Percentiles rank a stretch among this genome's conserved stretches.
These are phyloP conservation scores for Dothiorella sarmentorum DNA, from an alignment of 2,329 filamentous ascomycete species.

Conservation along the genomic window DNA sequence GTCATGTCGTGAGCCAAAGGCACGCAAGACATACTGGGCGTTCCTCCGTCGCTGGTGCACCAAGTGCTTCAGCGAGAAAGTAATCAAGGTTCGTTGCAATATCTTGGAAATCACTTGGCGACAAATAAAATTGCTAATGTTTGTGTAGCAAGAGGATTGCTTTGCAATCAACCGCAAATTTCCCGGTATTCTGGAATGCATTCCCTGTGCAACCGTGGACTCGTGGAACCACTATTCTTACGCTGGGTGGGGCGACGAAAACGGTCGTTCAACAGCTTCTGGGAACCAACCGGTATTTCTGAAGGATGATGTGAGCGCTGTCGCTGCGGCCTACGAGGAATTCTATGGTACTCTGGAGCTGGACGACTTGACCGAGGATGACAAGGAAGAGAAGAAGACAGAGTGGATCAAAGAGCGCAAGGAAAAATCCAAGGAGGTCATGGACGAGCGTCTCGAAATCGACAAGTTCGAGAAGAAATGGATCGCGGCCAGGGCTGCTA, in stretches of 20 bases:
- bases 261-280: conserved; percentile 31
- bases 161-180: conserved; percentile 25
- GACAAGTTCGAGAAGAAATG: conserved; percentile 36
- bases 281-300: conserved; percentile 15
- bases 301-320: conserved; percentile 12
- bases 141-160: conserved; percentile 30
- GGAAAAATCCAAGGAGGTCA: conserved; percentile 1
- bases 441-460: conserved; percentile 34
- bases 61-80: conserved; percentile 35
- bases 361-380: background rate
- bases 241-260: conserved; percentile 33
- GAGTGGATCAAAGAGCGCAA: conserved; percentile 22
- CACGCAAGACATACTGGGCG: conserved; percentile 43
- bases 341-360: background rate
- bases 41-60: conserved; percentile 43
- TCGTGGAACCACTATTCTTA: conserved; percentile 39
- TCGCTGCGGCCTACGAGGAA: conserved; percentile 2
- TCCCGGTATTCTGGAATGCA: conserved; percentile 26
- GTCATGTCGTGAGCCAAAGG: conserved; percentile 33
- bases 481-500: conserved; percentile 28
- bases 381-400: conserved; percentile 28
- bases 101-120: conserved; percentile 11
- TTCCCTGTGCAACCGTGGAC: conserved; percentile 35
- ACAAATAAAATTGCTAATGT: background rate
- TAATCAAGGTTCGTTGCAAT: conserved; percentile 21